Base-by-base conservation (phyloP, 1,284 basidiomycete genomes). In the Schizophyllum commune region DNA sequence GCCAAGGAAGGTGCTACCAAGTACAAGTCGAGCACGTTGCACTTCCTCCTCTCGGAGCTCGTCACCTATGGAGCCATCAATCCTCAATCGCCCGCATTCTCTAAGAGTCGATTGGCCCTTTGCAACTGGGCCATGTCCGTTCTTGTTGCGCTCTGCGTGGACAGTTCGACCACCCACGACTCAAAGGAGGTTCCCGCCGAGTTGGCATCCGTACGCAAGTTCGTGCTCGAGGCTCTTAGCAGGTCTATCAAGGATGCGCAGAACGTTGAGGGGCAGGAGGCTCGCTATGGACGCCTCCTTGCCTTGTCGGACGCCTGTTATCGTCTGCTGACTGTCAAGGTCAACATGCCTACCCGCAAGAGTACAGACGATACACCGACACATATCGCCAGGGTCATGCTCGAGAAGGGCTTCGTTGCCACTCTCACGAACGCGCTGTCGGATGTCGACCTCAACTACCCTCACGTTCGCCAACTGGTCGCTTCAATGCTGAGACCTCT, bases 351-450 rank as follows among this genome's bases (percentile, higher is more conserved):
- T 9, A 73, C 79, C 32, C 83, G 86, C 58, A 89, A 90, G 69
- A 77, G 83, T 33, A 80, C 83, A 62, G 92, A 96, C 54, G 96
- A 97, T 58, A 80, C 84, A 11, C 89, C 91, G 2, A 89, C 95
- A 17, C 95, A 98, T 65, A 84, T 98, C 62, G 94, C 97, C 53
- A 99, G 98, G 77, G 84, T 96, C 65, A 99, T 99, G 97, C 77
- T 99, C 55, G 97, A 99, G 79, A 98, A 98, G 79, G 94, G 94
- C 71, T 97, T 92, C 68, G 97, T 98, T 20, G 83, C 90, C 5
- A 88, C 91, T 3, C 79, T 99, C 34, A 98, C 97, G 0, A 89
- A 81, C 58, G 91, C 94, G 11, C 81, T 98, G 8, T 89, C 92
- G 6, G 97, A 99, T 61, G 86, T 98, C 51, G 97, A 99, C 70